phyloP scores from a whole-genome alignment of 306 rosid genomes.

The Cercis canadensis region DNA sequence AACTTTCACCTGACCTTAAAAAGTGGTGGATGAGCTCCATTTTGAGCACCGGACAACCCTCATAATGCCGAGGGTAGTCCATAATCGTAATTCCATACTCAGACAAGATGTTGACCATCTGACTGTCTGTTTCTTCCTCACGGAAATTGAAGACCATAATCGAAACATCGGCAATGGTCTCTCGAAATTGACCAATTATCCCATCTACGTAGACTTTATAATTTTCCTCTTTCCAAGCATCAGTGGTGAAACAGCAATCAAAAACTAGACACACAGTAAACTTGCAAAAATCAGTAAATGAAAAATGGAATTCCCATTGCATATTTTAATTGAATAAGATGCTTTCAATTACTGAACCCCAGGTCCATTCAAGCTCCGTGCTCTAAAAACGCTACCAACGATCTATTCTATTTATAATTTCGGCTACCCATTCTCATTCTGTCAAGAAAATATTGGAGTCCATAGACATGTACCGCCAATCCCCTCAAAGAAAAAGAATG shows the following conservation, averaged over 20 bases:
- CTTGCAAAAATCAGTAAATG: neutral
- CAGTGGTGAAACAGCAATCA: slow-evolving; percentile 86
- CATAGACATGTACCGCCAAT: neutral
- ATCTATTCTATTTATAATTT: neutral
- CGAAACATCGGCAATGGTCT: slow-evolving; percentile 70
- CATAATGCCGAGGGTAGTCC: slow-evolving; percentile 92
- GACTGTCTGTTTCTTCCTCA: slow-evolving; percentile 57
- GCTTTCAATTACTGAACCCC: neutral
- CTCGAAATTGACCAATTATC: slow-evolving; percentile 67
- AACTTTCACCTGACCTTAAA: slow-evolving; percentile 88
- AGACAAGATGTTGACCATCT: slow-evolving; percentile 62
- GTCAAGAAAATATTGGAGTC: neutral
- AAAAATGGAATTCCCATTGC: neutral
- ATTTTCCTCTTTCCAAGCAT: slow-evolving; percentile 76
- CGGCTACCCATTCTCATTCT: neutral
- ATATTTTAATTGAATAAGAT: neutral
- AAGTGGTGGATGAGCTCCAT: slow-evolving; percentile 91
- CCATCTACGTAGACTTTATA: slow-evolving; percentile 68
- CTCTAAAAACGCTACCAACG: neutral
- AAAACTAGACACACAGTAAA: slow-evolving; percentile 59
- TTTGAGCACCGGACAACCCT: slow-evolving; percentile 79
- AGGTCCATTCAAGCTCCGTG: neutral
- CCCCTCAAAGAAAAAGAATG: neutral
- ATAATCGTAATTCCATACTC: slow-evolving; percentile 85
- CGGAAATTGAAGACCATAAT: slow-evolving; percentile 84